Evolutionary conservation across 2,329 filamentous ascomycete species (phyloP), one percentile per base, ranked within the genome.

Genomic region (Pseudonectria foliicola): DNA sequence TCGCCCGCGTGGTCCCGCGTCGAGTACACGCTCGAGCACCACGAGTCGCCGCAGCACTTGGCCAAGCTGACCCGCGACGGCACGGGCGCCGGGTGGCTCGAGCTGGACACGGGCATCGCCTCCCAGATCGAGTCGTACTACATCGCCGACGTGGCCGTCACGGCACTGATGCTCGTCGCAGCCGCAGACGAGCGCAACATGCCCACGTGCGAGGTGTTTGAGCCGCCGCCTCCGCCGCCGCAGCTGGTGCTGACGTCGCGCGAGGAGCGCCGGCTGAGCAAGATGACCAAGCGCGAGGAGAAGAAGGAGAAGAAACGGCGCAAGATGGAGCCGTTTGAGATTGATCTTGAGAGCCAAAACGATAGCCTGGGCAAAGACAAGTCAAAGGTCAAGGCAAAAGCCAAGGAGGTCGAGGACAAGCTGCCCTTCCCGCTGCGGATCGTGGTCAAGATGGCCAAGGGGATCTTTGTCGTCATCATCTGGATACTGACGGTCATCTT

Each of bases 1-100:
- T 72, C 67, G 15, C 69, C 74, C 1, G 70, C 74, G 1, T 80
- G 73, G 71, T 73, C 69, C 32, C 68, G 75, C 4, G 71, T 72
- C 7, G 76, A 80, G 57, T 82, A 82, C 53, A 74, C 71, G 11
- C 71, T 82, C 10, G 77, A 82, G 60, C 77, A 82, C 49, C 64
- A 76, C 42, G 75, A 81, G 56, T 70, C 71, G 34, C 75, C 77
- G 4, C 66, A 69, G 33, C 76, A 77, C 45, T 61, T 82, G 4
- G 77, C 74, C 16, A 70, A 74, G 37, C 63, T 82, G 21, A 77
- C 74, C 12, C 69, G 74, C 32, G 75, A 80, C 54, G 74, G 70
- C 29, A 71, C 73, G 0, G 77, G 77, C 12, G 62, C 60, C 6
- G 77, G 77, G 12, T 77, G 66, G 60, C 54, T 82, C 28, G 76